Evolutionary conservation across 2,329 filamentous ascomycete species (phyloP).

Genomic region (Microdochium bolleyi): DNA sequence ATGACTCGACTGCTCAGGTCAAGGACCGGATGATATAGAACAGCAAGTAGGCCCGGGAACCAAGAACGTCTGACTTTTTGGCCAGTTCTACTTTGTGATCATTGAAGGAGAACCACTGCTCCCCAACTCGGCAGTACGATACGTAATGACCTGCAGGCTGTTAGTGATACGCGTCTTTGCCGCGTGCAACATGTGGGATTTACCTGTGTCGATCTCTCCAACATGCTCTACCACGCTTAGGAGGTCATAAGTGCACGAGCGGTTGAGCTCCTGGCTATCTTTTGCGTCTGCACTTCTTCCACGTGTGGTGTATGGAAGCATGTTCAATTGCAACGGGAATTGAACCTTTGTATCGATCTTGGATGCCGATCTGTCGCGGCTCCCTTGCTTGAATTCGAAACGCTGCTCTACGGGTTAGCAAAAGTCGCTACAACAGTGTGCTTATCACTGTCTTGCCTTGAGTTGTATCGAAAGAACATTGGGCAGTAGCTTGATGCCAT

Average conservation of each 20-base stretch:
- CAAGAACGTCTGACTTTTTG: slow-evolving; percentile 75
- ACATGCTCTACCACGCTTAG: slow-evolving; percentile 88
- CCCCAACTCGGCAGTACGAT: slow-evolving; percentile 77
- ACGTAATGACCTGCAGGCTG: slow-evolving; percentile 62
- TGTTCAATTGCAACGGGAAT: slow-evolving; percentile 81
- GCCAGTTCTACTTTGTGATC: slow-evolving; percentile 87
- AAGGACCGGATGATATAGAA: slow-evolving; percentile 72
- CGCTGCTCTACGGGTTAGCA: slow-evolving; percentile 27
- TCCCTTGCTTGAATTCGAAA: slow-evolving; percentile 66
- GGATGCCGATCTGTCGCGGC: slow-evolving; percentile 60
- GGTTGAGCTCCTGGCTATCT: slow-evolving; percentile 45
- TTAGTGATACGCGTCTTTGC: neutral
- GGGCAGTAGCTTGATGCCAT: slow-evolving; percentile 76
- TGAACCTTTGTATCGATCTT: slow-evolving; percentile 84
- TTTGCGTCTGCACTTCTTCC: slow-evolving; percentile 42
- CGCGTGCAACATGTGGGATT: slow-evolving; percentile 2
- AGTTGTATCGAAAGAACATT: slow-evolving; percentile 88
- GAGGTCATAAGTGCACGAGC: slow-evolving; percentile 75
- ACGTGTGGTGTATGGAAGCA: slow-evolving; percentile 79
- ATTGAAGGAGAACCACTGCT: slow-evolving; percentile 92
- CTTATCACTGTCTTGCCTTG: slow-evolving; percentile 50
- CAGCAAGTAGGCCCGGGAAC: slow-evolving; percentile 79
- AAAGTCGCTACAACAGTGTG: neutral
- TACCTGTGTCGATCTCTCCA: slow-evolving; percentile 78
- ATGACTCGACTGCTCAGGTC: slow-evolving; percentile 26